Conservation (phyloP, 495 filamentous ascomycete genomes). For the Annulohypoxylon maeteangense region DNA sequence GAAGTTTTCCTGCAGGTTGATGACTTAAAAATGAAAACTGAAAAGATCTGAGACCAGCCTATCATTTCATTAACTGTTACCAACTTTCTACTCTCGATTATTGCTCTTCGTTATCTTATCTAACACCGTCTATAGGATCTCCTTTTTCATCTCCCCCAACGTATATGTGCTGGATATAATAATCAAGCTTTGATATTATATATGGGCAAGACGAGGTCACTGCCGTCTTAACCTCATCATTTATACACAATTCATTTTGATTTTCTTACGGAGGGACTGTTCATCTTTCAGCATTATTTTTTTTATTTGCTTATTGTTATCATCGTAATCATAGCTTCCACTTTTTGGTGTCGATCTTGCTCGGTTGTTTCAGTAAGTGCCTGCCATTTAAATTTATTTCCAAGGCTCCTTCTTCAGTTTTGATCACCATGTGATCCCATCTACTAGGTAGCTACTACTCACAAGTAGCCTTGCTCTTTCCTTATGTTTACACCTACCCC, state of each 20-base stretch:
- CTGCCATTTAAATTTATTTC: neutral
- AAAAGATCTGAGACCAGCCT: constrained; percentile 66
- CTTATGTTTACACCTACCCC: neutral
- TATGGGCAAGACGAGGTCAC: neutral
- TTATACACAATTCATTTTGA: neutral
- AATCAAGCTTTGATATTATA: neutral
- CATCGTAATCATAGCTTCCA: neutral
- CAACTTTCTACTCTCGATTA: neutral
- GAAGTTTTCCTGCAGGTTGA: constrained; percentile 55
- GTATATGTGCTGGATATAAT: constrained; percentile 15
- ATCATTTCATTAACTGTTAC: constrained; percentile 8
- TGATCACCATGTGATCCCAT: neutral
- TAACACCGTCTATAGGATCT: constrained; percentile 35
- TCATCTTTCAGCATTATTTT: neutral
- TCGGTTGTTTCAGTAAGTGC: constrained; percentile 27
- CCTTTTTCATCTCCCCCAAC: neutral
- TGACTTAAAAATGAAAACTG: constrained; percentile 56
- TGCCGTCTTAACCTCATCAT: neutral
- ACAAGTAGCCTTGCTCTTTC: neutral
- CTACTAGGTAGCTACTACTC: too few relatives aligned
- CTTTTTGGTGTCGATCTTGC: neutral
- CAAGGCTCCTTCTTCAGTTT: neutral
- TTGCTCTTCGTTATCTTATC: constrained; percentile 17
- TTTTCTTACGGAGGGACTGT: neutral
- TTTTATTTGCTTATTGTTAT: neutral